Base-by-base conservation (phyloP, 2,329 filamentous ascomycete species). In the Cryphonectria japonica region DNA sequence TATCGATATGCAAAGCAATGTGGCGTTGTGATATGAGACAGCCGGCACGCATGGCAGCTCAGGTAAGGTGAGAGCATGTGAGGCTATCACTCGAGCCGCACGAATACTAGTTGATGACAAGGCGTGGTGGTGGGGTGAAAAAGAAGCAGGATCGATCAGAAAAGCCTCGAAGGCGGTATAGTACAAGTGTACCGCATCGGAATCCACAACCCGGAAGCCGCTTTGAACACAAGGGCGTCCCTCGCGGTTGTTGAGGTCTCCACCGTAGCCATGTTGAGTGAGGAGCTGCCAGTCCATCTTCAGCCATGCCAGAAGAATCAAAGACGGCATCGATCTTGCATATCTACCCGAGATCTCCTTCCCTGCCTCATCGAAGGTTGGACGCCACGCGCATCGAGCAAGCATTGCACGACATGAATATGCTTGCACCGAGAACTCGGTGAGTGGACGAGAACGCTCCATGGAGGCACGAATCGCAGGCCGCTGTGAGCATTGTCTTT, bases 301-400 rank as follows among this genome's bases (percentile, higher is more conserved):
- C 43, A 59, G 29, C 54, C 29, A 59, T 19, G 54, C 26, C 26
- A 59, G 26, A 16, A 59, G 8, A 59, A 34, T 13, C 54, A 59
- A 34, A 57, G 41, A 66, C n/a, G 64, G 32, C 13, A 66, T 66
- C 46, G 64, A 66, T 66, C 64, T 66, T 50, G 64, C 64, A 66
- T 54, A 41, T 66, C 9, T 11, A 57, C 13, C 46, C 64, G 26
- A 57, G 64, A 57, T 66, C 29, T 5, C 41, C 3, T 16, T 29
- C 43, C 32, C 29, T 37, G 64, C 26, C n/a, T 22, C 64, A 66
- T 37, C 5, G 37, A 22, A 32, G 62, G 29, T 50, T 16, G 61
- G 61, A 26, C 54, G 54, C 54, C 34, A 64, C n/a, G 39, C n/a
- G 7, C 22, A 13, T 13, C 39, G 26, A 46, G 37, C 6, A 11